Base-by-base conservation (phyloP, 345 rosid genomes). In the Arabidopsis suecica region DNA sequence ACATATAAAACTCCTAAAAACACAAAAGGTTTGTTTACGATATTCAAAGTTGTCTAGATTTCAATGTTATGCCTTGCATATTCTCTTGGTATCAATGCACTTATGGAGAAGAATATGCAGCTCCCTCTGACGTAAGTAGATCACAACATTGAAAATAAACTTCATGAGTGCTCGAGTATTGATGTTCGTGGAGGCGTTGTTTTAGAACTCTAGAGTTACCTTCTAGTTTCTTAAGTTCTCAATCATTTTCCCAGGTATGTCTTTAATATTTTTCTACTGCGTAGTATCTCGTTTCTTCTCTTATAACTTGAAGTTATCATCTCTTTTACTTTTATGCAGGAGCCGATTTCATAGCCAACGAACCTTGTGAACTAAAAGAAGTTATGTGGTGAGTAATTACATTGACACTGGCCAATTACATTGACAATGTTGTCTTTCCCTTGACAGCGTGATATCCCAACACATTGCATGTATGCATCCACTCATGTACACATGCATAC, bases 1-100 rank as follows among this genome's bases (percentile, higher is more conserved):
- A 73, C 98, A 93, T 82, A 89, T 86, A 89, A 91, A 87, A 78
- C 93, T 91, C 62, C 89, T 91, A 84, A 87, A 16, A 91, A 91
- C 79, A 87, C 84, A 96, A 69, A 93, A 93, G 95, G 96, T 91
- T 60, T 78, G 55, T 47, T 50, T 13, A 69, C 40, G 9, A 20
- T 20, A 55, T 63, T 47, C 25, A 65, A 60, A 56, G 32, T 25
- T 61, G 3, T 62, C 2, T 64, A 57, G 32, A 37, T 48, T 64
- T 42, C 23, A 50, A 34, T 18, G 18, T 66, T 13, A 20, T 54
- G 44, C 23, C 22, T 55, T 38, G 12, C 60, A 32, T 23, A 72
- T 51, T 62, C 18, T 11, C 18, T 71, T 80, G 20, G 53, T 68
- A 75, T 86, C 74, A 91, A 85, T 70, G 97, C 88, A 76, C 84